Evolutionary conservation across 768 basidiomycete genomes (phyloP), one percentile per base, ranked within the genome.

Genomic region (Leccinum aurantiacum): DNA sequence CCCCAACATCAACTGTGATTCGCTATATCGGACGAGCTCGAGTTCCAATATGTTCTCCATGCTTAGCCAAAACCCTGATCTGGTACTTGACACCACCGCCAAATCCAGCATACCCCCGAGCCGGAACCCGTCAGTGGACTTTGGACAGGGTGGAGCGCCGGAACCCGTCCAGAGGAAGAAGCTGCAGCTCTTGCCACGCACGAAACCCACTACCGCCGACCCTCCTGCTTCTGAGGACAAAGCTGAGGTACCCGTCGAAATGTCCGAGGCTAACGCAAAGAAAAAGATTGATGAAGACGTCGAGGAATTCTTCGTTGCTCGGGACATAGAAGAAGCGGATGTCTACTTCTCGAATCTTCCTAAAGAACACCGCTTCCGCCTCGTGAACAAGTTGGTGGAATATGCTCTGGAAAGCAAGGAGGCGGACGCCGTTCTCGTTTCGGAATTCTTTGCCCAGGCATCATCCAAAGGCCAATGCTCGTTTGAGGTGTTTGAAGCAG

Each of bases 1-100:
- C n/a, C 72, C 62, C 31, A 31, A 31, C 3, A 31, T 11, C 65
- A 88, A 90, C 73, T 82, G 88, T 7, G 87, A 90, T 63, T 83
- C 91, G 3, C 74, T 95, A 9, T 90, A 91, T 9, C 86, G 93
- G 51, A 85, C 87, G 17, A 85, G 79, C 65, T 94, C 93, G 48
- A 85, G 76, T 60, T 83, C 85, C 52, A 95, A 94, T 74, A 93
- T 93, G 88, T 94, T 93, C 77, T 88, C 87, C 25, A 89, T 91
- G 85, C 86, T 95, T 55, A 84, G 82, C 64, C 84, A 87, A 70
- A 80, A 79, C 62, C 63, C 81, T 10, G 87, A 88, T 63, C 80
- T 84, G 41, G 76, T 79, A 0, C 76, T 78, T 6, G 89, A 90
- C 24, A 71, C 76, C 5, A 72, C 78, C 51, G 70, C 74, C 24